Conservation (phyloP, 2,329 filamentous ascomycete genomes). For the Colletotrichum trifolii region DNA sequence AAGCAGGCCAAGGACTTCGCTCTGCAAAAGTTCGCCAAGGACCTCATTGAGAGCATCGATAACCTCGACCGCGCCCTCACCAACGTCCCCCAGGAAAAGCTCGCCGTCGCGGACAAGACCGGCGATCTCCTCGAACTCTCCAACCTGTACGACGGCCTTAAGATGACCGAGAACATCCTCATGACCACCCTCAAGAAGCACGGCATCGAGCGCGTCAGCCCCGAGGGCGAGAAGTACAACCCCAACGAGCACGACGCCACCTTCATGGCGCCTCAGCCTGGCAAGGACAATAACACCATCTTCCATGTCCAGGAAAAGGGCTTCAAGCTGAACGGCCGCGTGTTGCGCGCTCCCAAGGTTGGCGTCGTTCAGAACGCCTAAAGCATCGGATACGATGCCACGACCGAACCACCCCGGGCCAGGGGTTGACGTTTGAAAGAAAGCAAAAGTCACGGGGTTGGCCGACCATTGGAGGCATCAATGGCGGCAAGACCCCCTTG, state of each 20-base stretch:
- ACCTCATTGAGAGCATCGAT: conserved; percentile 94
- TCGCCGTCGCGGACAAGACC: conserved; percentile 60
- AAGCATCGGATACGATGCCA: conserved; percentile 21
- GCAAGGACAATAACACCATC: conserved; percentile 89
- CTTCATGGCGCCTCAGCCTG: conserved; percentile 89
- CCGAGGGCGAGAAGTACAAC: conserved; percentile 88
- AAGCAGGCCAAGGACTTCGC: conserved; percentile 90
- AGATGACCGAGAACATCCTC: conserved; percentile 93
- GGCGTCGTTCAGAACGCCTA: conserved; percentile 89
- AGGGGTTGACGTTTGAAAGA: neutral
- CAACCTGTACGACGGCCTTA: conserved; percentile 87
- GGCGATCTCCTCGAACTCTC: conserved; percentile 76
- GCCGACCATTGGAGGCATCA: conserved; percentile 12
- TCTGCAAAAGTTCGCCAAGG: conserved; percentile 94
- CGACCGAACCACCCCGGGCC: neutral
- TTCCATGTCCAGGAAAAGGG: conserved; percentile 96
- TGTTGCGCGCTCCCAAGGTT: conserved; percentile 93
- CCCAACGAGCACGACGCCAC: conserved; percentile 97
- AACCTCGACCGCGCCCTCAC: conserved; percentile 94
- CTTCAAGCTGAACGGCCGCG: conserved; percentile 90
- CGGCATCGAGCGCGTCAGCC: conserved; percentile 89
- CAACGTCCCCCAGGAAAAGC: conserved; percentile 81
- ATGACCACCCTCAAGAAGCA: conserved; percentile 93
- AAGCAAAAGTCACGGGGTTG: conserved; percentile 16
- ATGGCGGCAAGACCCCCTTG: conserved; percentile 40